phyloP scores from a whole-genome alignment of 2,329 filamentous ascomycete species.

The Neofusicoccum umdonicola region DNA sequence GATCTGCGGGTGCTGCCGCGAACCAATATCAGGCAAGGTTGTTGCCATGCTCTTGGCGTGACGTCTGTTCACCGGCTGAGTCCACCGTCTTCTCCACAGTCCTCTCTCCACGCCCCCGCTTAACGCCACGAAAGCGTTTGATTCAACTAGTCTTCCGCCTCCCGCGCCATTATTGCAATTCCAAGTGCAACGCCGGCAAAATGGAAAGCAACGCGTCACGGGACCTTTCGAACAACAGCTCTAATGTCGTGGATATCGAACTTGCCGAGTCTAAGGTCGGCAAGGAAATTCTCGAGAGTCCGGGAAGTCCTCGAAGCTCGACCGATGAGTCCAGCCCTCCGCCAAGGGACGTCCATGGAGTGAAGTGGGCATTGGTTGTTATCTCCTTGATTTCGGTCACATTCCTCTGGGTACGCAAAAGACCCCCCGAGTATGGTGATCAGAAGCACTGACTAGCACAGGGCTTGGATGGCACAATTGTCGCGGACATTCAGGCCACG shows the following conservation, averaged over 20 bases:
- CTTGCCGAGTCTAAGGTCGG: neutral
- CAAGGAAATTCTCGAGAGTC: neutral
- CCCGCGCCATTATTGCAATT: neutral
- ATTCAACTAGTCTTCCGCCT: neutral
- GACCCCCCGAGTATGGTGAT: too few relatives aligned
- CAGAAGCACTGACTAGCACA: neutral
- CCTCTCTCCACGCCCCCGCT: too few relatives aligned
- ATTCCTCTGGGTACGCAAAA: slow-evolving; percentile 7
- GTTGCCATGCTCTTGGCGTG: too few relatives aligned
- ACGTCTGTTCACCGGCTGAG: too few relatives aligned
- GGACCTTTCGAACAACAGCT: neutral
- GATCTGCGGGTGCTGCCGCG: too few relatives aligned
- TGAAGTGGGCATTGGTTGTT: slow-evolving; percentile 4
- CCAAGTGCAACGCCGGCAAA: neutral
- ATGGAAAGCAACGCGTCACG: neutral
- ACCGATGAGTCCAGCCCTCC: neutral
- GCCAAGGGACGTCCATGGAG: neutral
- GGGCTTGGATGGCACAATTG: slow-evolving; percentile 11
- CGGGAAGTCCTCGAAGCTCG: neutral
- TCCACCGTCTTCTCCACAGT: too few relatives aligned
- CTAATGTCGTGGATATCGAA: neutral
- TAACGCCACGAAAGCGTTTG: neutral
- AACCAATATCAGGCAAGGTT: too few relatives aligned
- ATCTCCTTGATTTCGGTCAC: slow-evolving; percentile 11
- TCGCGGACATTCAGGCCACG: slow-evolving; percentile 10